These are phyloP conservation scores for Ceratocystiopsis minuta DNA, from an alignment of 2,329 filamentous ascomycete species.

Conservation along the genomic window DNA sequence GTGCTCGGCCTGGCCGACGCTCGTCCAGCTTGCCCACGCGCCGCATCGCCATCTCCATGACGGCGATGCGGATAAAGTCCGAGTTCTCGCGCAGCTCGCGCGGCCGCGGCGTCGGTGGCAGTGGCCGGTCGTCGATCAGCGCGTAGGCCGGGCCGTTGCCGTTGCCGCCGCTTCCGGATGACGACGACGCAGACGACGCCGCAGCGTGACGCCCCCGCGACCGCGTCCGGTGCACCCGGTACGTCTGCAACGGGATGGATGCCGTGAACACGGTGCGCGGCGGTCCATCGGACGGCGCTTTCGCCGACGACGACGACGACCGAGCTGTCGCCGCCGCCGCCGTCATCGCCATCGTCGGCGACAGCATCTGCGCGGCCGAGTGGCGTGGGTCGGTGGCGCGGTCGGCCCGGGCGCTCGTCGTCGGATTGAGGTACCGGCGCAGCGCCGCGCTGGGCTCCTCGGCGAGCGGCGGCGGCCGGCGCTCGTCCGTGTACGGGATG, in stretches of 20 bases:
- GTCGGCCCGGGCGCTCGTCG: slow-evolving; percentile 26
- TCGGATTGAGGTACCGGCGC: slow-evolving; percentile 50
- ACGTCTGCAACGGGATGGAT: slow-evolving; percentile 56
- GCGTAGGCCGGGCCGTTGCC: neutral
- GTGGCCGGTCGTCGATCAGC: slow-evolving; percentile 8
- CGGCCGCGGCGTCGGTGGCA: slow-evolving; percentile 31
- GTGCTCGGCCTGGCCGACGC: slow-evolving; percentile 46
- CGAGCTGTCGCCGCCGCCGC: neutral
- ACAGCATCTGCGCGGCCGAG: slow-evolving; percentile 3
- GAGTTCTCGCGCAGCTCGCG: slow-evolving; percentile 52
- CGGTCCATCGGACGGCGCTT: neutral
- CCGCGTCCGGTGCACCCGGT: slow-evolving; percentile 34
- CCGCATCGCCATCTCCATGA: slow-evolving; percentile 57
- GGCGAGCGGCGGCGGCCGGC: slow-evolving; percentile 41
- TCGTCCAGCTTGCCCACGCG: slow-evolving; percentile 47
- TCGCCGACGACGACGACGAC: slow-evolving; percentile 11
- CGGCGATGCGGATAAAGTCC: slow-evolving; percentile 52
- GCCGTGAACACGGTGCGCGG: slow-evolving; percentile 29
- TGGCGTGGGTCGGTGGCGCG: slow-evolving; percentile 18
- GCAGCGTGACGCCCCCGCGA: neutral
- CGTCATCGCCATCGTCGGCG: neutral
- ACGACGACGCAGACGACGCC: neutral
- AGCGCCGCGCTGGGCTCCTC: slow-evolving; percentile 49
- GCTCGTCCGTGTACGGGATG: slow-evolving; percentile 50
- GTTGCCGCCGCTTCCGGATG: neutral